Conservation (phyloP, 441 rosid genomes). For the Pelargonium fulgidum region DNA sequence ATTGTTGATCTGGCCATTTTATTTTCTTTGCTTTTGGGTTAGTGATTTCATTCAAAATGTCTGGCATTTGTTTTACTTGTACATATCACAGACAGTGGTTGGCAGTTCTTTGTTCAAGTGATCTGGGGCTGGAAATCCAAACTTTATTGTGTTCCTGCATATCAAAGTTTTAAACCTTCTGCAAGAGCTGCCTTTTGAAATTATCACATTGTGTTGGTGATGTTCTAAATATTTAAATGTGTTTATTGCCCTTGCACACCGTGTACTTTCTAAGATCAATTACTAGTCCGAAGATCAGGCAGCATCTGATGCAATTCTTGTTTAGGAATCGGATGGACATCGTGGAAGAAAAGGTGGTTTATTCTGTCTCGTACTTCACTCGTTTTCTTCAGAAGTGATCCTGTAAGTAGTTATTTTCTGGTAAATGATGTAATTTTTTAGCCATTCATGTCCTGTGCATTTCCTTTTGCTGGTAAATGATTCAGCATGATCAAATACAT, state of each 20-base stretch:
- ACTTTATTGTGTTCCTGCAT: not conserved
- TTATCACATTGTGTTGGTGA: not conserved
- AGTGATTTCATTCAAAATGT: not conserved
- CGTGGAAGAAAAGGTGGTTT: constrained; percentile 99
- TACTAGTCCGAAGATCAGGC: constrained; percentile 11
- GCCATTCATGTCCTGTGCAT: constrained; percentile 1
- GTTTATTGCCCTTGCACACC: not conserved
- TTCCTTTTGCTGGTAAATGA: constrained; percentile 1
- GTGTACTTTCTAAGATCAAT: not conserved
- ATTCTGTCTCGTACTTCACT: constrained; percentile 84
- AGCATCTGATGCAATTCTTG: not conserved
- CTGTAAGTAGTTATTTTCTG: constrained; percentile 47
- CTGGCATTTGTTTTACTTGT: not conserved
- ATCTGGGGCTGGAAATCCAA: not conserved
- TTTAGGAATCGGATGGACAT: constrained; percentile 96
- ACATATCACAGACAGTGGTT: not conserved
- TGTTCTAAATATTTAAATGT: not conserved
- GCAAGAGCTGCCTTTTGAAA: not conserved
- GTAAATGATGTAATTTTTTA: constrained; percentile 9
- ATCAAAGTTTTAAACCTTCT: not conserved
- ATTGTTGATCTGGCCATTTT: not conserved
- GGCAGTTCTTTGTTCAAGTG: constrained; percentile 3
- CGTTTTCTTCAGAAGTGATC: constrained; percentile 98
- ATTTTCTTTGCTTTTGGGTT: not conserved
- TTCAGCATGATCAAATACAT: not conserved